Conservation (phyloP, 352 stramenopile species). For the Aphanomyces astaci region DNA sequence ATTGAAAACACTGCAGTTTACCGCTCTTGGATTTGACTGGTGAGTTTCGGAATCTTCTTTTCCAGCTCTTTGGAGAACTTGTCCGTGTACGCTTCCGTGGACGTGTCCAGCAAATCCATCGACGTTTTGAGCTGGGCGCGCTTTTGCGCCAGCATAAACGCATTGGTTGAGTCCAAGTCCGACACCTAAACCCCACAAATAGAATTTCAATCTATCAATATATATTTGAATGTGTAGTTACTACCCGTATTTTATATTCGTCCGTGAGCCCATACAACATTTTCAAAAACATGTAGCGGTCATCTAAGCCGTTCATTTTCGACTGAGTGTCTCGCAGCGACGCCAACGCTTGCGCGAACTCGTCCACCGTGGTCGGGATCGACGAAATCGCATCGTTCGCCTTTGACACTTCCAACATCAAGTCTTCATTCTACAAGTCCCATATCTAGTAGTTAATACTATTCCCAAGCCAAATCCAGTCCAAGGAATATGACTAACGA, state of each 20-base stretch:
- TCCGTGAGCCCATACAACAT: conserved; percentile 57
- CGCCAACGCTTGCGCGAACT: conserved; percentile 51
- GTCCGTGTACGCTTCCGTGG: conserved; percentile 57
- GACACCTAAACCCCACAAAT: conserved; percentile 32
- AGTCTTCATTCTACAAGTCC: conserved; percentile 33
- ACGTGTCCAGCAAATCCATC: conserved; percentile 66
- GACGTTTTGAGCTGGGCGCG: conserved; percentile 61
- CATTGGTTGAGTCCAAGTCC: conserved; percentile 62
- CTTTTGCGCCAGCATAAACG: conserved; percentile 66
- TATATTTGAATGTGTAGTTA: background rate
- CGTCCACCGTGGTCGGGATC: conserved; percentile 62
- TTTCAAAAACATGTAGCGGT: conserved; percentile 45
- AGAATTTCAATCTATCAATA: background rate
- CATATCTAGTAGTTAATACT: no score
- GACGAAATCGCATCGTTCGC: conserved; percentile 61
- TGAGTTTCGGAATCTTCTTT: conserved; percentile 38
- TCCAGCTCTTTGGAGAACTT: conserved; percentile 73
- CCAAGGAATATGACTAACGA: no score
- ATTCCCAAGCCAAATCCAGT: no score
- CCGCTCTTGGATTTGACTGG: conserved; percentile 28
- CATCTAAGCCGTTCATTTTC: conserved; percentile 40
- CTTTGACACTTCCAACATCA: conserved; percentile 45
- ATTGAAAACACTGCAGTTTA: background rate
- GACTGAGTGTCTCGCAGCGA: conserved; percentile 50
- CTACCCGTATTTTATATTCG: conserved; percentile 45